Evolutionary conservation across 768 basidiomycete genomes (phyloP), one percentile per base, ranked within the genome.

Genomic region (Naganishia antarctica): DNA sequence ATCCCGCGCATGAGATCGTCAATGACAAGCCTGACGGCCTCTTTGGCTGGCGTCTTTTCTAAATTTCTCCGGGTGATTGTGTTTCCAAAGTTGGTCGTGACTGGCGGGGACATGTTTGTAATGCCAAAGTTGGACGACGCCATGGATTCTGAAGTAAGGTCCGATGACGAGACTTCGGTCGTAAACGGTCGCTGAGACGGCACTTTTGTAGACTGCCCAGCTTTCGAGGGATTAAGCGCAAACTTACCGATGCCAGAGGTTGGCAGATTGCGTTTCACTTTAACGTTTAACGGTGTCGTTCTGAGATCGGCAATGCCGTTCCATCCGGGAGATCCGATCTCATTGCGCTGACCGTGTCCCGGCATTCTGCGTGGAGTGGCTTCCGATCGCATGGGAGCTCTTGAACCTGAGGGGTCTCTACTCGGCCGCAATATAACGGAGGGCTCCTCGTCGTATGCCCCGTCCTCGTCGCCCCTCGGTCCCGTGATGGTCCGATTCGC

Each of bases 261-360:
- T 49, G 53, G 57, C 34, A 46, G 82, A 77, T 77, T 58, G 81
- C 62, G 60, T 82, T 81, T 44, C 83, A 83, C 84, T 84, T 82
- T 61, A 67, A 73, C 0, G 70, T 75, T 70, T 50, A 76, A 63
- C 58, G 75, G 63, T 41, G 72, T 69, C 51, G 82, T 64, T 84
- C 84, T 18, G 3, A 90, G 82, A 76, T 93, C 84, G 34, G 90
- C 86, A 34, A 91, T 76, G 11, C 88, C 88, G 70, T 83, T 83
- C 87, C 88, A 89, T 16, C 84, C 61, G 21, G 51, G 51, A 37
- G 53, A 58, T 18, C 31, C 49, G 13, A 45, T 60, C n/a, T 45
- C 59, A 21, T 47, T 45, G 12, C 25, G 29, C 13, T 44, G 43
- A 15, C 43, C 40, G 12, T 1, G 4, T 4, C 25, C 59, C 1